Percentiles rank a stretch among this genome's conserved stretches.
phyloP scores from a whole-genome alignment of 1,284 basidiomycete species.

The Heterobasidion annosum region DNA sequence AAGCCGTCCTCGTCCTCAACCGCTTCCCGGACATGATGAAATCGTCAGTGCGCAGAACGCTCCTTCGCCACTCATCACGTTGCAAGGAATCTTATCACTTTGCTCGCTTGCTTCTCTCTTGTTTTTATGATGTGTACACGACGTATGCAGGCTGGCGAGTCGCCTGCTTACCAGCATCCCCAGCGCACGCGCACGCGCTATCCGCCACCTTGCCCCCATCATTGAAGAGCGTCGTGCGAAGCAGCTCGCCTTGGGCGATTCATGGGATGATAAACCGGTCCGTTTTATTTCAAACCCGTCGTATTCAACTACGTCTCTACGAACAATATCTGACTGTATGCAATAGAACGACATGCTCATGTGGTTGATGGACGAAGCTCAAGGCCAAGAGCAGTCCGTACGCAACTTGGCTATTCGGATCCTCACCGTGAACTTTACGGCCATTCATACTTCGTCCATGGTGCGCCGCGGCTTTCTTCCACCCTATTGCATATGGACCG shows the following conservation, averaged over 20 bases:
- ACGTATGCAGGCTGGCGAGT: constrained; percentile 14
- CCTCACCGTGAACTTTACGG: constrained; percentile 27
- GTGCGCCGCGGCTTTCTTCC: constrained; percentile 9
- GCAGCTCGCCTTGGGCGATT: constrained; percentile 19
- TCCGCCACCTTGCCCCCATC: constrained; percentile 23
- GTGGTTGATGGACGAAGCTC: constrained; percentile 33
- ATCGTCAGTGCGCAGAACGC: constrained; percentile 21
- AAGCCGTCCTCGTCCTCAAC: constrained; percentile 17
- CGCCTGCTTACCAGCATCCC: constrained; percentile 16
- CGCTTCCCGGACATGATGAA: constrained; percentile 28
- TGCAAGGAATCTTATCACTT: too few relatives aligned
- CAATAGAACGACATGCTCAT: constrained; percentile 30
- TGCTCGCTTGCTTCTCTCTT: background rate
- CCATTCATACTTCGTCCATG: constrained; percentile 28
- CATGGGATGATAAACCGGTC: constrained; percentile 25
- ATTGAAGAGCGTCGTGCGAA: constrained; percentile 24
- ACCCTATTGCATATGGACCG: too few relatives aligned
- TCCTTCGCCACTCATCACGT: background rate
- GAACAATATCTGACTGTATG: background rate
- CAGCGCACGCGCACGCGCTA: constrained; percentile 8
- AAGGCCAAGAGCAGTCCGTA: constrained; percentile 20
- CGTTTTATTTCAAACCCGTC: background rate
- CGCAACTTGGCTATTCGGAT: constrained; percentile 23
- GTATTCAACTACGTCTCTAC: background rate
- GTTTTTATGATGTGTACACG: background rate